Conservation (phyloP, 257 asterid species). For the Echites panduratus region DNA sequence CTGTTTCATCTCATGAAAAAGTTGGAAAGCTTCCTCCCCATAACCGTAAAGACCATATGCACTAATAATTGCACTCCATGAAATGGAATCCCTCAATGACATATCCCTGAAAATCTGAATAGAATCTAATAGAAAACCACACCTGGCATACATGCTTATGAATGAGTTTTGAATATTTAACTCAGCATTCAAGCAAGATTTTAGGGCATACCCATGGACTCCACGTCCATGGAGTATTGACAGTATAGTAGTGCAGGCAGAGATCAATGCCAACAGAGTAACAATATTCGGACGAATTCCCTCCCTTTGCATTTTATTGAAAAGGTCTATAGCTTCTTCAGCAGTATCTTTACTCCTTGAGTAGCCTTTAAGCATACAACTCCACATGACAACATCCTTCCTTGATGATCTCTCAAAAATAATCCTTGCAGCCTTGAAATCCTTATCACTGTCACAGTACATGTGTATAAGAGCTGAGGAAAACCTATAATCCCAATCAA, state of each 20-base stretch:
- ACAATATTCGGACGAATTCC: constrained; percentile 48
- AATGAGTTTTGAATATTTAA: constrained; percentile 52
- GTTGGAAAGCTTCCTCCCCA: constrained; percentile 46
- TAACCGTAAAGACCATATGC: constrained; percentile 51
- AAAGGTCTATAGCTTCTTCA: constrained; percentile 46
- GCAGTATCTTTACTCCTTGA: constrained; percentile 33
- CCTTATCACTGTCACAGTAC: constrained; percentile 43
- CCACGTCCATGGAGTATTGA: constrained; percentile 36
- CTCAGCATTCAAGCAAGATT: constrained; percentile 35
- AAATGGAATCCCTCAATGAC: constrained; percentile 42
- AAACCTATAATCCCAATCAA: constrained; percentile 42
- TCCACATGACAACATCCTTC: constrained; percentile 70
- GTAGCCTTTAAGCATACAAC: constrained; percentile 53
- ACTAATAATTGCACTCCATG: constrained; percentile 61
- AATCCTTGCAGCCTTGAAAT: constrained; percentile 29
- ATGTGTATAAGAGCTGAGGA: constrained; percentile 45
- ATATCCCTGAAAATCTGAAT: constrained; percentile 42
- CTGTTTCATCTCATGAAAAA: constrained; percentile 42
- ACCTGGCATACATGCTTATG: constrained; percentile 64
- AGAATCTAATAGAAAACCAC: constrained; percentile 51
- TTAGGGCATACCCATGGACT: constrained; percentile 46
- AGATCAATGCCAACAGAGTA: constrained; percentile 51
- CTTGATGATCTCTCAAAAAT: constrained; percentile 40
- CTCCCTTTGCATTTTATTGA: constrained; percentile 45
- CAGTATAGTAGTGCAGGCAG: constrained; percentile 43